phyloP scores from a whole-genome alignment of 108 stramenopile genomes.

The Epithemia pelagica region DNA sequence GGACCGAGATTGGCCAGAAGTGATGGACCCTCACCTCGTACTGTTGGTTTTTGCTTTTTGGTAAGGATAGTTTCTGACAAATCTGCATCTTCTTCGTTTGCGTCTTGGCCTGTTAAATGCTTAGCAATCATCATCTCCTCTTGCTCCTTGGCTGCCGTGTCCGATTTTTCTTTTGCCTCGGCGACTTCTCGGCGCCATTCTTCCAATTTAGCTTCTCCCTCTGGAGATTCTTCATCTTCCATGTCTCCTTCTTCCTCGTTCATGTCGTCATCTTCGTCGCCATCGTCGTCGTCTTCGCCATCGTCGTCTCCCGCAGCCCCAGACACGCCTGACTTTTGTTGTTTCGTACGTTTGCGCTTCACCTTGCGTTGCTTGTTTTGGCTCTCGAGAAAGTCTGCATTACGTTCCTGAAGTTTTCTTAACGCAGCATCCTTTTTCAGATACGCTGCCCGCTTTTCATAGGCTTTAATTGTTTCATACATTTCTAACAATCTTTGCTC shows the following conservation, averaged over 20 bases:
- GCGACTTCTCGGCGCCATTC: constrained; percentile 43
- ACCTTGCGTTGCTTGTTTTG: constrained; percentile 19
- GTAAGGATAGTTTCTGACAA: constrained; percentile 8
- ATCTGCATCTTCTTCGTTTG: constrained; percentile 25
- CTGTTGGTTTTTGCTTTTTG: constrained; percentile 33
- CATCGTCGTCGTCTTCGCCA: not conserved
- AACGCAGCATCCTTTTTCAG: constrained; percentile 68
- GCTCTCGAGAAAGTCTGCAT: constrained; percentile 38
- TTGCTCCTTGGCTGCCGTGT: constrained; percentile 13
- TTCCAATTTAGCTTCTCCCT: constrained; percentile 38
- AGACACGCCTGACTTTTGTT: constrained; percentile 11
- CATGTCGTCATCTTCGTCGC: constrained; percentile 16
- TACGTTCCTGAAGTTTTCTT: constrained; percentile 51
- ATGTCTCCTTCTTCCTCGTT: constrained; percentile 24
- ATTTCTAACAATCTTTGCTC: constrained; percentile 54
- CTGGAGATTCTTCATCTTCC: constrained; percentile 18
- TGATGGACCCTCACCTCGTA: constrained; percentile 7
- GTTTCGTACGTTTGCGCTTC: constrained; percentile 18
- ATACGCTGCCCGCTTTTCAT: constrained; percentile 57
- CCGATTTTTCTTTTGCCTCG: constrained; percentile 21
- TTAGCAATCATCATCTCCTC: constrained; percentile 5
- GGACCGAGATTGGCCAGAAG: constrained; percentile 62
- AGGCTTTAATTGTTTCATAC: constrained; percentile 58
- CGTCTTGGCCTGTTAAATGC: not conserved
- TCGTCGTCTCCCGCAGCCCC: not conserved